Conservation (phyloP, 495 filamentous ascomycete species). For the Talaromyces ruber region DNA sequence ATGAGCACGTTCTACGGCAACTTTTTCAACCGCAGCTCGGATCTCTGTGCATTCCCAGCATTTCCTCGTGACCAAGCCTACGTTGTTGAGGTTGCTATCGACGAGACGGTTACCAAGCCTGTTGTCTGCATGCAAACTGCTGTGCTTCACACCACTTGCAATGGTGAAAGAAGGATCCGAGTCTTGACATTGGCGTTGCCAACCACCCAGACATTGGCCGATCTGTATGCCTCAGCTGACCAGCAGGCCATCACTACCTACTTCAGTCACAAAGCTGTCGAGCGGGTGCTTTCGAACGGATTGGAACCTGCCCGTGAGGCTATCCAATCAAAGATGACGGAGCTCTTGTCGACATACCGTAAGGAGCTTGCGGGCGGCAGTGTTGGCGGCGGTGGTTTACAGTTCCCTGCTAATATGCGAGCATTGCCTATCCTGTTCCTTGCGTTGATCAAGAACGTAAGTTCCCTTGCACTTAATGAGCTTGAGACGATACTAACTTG, state of each 20-base stretch:
- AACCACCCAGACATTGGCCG: constrained; percentile 81
- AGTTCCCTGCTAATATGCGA: constrained; percentile 88
- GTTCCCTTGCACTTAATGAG: constrained; percentile 14
- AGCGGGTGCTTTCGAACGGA: constrained; percentile 75
- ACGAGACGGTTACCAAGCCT: constrained; percentile 88
- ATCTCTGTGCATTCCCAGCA: constrained; percentile 94
- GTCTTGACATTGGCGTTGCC: constrained; percentile 91
- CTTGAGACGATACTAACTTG: not conserved
- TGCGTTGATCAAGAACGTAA: constrained; percentile 86
- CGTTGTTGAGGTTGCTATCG: constrained; percentile 98
- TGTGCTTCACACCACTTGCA: constrained; percentile 95
- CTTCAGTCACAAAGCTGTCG: constrained; percentile 96
- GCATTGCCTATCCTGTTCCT: constrained; percentile 86
- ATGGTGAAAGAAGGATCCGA: constrained; percentile 88
- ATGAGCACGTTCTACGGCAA: constrained; percentile 99
- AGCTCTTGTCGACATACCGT: constrained; percentile 88
- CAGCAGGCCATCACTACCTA: constrained; percentile 87
- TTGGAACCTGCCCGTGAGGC: constrained; percentile 86
- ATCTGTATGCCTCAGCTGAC: constrained; percentile 91
- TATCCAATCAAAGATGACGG: constrained; percentile 82
- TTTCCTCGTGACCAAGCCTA: constrained; percentile 97
- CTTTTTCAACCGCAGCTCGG: constrained; percentile 96
- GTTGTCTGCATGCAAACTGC: constrained; percentile 94
- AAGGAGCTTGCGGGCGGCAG: constrained; percentile 95
- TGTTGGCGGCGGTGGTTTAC: constrained; percentile 83